Conservation (phyloP, 176 grass and related monocot genomes). For the Lolium rigidum region DNA sequence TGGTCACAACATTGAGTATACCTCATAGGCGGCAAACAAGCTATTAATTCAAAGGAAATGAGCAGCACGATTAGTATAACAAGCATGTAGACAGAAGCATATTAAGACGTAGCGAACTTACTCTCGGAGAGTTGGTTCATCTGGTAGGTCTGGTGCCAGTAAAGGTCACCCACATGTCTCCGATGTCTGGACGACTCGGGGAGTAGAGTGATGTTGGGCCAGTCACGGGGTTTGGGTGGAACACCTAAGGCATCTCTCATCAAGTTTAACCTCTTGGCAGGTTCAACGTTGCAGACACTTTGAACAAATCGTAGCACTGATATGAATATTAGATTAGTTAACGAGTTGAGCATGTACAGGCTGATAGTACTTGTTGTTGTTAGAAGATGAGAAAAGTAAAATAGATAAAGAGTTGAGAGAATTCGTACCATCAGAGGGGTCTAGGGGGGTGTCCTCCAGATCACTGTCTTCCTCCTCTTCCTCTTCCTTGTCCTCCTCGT, state of each 20-base stretch:
- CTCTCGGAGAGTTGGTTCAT: not conserved
- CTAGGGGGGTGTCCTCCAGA: not conserved
- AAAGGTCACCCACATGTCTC: not conserved
- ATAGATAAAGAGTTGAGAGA: too few species aligned
- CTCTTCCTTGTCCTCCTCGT: not conserved
- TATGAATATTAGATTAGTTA: not conserved
- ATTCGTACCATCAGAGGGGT: not conserved
- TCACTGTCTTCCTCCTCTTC: not conserved
- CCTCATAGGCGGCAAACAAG: not conserved
- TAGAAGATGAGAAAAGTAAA: not conserved
- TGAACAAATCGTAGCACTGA: not conserved
- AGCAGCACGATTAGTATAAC: not conserved
- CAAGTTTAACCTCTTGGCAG: not conserved
- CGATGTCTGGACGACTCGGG: not conserved
- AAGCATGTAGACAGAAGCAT: not conserved
- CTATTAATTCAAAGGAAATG: not conserved
- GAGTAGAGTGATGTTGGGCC: not conserved
- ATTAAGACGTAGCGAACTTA: not conserved
- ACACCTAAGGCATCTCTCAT: not conserved
- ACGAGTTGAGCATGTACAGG: not conserved
- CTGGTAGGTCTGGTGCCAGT: not conserved
- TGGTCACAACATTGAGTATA: not conserved
- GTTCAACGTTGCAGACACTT: not conserved
- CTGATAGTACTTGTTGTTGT: not conserved
- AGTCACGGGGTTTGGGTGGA: not conserved